These are phyloP conservation scores for Ceratobasidium sp. DNA, from an alignment of 1,284 basidiomycete genomes.

Conservation along the genomic window DNA sequence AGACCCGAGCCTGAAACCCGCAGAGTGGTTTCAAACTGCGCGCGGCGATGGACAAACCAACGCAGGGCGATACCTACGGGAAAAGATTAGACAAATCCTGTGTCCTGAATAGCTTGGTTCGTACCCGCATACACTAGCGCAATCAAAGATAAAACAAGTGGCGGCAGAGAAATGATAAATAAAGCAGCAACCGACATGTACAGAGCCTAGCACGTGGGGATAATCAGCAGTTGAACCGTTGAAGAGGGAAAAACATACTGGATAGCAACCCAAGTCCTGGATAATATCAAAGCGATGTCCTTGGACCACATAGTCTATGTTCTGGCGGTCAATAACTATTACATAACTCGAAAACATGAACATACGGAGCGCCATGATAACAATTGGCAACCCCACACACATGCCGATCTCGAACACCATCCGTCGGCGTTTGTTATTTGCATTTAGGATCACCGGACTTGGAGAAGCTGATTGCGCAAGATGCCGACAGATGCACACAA, in stretches of 20 bases:
- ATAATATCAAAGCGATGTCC: conserved; percentile 38
- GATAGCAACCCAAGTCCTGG: conserved; percentile 39
- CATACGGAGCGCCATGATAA: conserved; percentile 60
- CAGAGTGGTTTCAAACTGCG: conserved; percentile 47
- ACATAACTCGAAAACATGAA: neutral
- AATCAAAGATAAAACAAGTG: conserved; percentile 53
- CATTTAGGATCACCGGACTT: too few relatives aligned
- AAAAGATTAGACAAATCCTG: conserved; percentile 46
- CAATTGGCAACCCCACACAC: conserved; percentile 54
- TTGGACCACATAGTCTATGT: conserved; percentile 41
- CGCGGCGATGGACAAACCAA: conserved; percentile 47
- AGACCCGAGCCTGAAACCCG: conserved; percentile 50
- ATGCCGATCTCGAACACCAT: too few relatives aligned
- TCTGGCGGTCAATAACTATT: conserved; percentile 32
- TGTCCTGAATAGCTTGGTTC: conserved; percentile 18
- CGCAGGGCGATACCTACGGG: conserved; percentile 47
- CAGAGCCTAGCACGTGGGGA: too few relatives aligned
- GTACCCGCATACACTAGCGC: conserved; percentile 45
- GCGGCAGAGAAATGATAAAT: conserved; percentile 65
- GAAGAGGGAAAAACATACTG: too few relatives aligned
- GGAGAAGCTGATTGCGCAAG: too few relatives aligned
- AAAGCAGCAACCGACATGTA: too few relatives aligned
- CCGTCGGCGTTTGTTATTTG: too few relatives aligned
- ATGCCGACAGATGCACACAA: too few relatives aligned
- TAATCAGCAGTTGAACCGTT: too few relatives aligned